phyloP scores from a whole-genome alignment of 495 filamentous ascomycete genomes.

The Glarea lozoyensis region DNA sequence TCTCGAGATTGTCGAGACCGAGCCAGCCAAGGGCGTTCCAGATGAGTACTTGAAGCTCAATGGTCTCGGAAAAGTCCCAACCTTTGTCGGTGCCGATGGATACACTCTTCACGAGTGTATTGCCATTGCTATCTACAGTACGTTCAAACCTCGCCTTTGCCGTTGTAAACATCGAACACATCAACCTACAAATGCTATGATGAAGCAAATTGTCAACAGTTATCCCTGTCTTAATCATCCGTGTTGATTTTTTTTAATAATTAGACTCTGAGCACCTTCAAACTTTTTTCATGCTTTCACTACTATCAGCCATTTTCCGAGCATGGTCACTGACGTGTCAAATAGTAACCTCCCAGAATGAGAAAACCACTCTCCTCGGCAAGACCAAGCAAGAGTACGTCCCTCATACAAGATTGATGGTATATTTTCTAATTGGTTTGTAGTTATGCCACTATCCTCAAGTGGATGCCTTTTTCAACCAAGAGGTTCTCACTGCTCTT shows the following conservation, averaged over 20 bases:
- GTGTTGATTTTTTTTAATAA: conserved; percentile 65
- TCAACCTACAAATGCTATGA: conserved; percentile 44
- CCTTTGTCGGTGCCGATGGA: conserved; percentile 89
- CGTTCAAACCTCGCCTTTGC: conserved; percentile 30
- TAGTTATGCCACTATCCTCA: conserved; percentile 87
- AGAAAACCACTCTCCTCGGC: conserved; percentile 97
- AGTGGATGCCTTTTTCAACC: conserved; percentile 94
- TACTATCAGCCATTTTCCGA: conserved; percentile 9
- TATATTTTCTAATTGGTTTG: conserved; percentile 16
- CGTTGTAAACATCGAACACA: conserved; percentile 7
- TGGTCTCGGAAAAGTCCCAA: conserved; percentile 81
- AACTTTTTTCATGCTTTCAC: conserved; percentile 8
- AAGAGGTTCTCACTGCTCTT: conserved; percentile 66
- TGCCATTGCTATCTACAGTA: conserved; percentile 96
- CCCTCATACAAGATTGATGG: not conserved
- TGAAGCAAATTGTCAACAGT: conserved; percentile 79
- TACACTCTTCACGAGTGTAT: conserved; percentile 83
- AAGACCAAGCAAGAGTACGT: conserved; percentile 97
- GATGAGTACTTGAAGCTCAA: conserved; percentile 77
- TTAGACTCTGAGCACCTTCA: conserved; percentile 48
- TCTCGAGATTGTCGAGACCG: conserved; percentile 68
- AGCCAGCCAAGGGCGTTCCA: conserved; percentile 47
- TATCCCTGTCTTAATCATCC: conserved; percentile 97
- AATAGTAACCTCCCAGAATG: conserved; percentile 95
- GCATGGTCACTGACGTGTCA: conserved; percentile 25